A percentile compares a stretch with the other conserved stretches of the same genome.
Evolutionary conservation across 208 protist species (phyloP).

Genomic region (Tritrichomonas musculus): DNA sequence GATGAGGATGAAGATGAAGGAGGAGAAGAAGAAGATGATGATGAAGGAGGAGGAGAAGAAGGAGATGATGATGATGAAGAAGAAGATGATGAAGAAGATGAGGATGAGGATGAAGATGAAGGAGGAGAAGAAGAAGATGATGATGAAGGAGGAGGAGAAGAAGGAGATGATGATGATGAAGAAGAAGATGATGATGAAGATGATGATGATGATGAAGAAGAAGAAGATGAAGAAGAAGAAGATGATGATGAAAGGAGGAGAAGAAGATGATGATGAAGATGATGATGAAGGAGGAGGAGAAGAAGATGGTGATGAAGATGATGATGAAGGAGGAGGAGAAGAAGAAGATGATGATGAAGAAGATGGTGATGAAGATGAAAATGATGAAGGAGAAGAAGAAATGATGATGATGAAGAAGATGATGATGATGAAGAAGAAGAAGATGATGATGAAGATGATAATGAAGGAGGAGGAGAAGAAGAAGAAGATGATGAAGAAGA

Average conservation of each 20-base stretch:
- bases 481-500: too few species aligned
- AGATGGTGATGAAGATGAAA: too few species aligned
- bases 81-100: background rate
- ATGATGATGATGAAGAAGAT: background rate
- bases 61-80: background rate
- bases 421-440: background rate
- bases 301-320: background rate
- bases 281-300: background rate
- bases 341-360: background rate
- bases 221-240: background rate
- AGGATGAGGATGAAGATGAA: background rate
- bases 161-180: background rate
- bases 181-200: background rate
- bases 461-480: too few species aligned
- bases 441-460: background rate
- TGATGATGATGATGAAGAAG: background rate
- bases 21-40: background rate
- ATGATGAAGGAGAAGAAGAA: too few species aligned
- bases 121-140: background rate
- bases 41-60: slow-evolving; percentile 6
- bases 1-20: too few species aligned
- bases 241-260: background rate
- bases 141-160: background rate
- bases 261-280: background rate
- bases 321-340: background rate